Base-by-base conservation (phyloP, 2,329 filamentous ascomycete genomes). In the Hysterium pulicare region DNA sequence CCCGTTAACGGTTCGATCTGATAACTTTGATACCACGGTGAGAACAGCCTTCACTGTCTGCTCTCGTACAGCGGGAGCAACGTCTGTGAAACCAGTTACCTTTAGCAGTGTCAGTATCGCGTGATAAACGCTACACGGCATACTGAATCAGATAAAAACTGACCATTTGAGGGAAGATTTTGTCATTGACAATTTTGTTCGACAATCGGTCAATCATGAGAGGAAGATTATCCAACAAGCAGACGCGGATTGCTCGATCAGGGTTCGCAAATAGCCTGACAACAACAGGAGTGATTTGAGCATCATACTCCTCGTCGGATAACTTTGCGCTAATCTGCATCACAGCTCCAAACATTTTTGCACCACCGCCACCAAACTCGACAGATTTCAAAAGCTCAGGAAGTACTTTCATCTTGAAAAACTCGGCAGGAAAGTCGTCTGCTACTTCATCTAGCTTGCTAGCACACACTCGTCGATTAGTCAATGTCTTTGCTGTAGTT, bases 381-480 rank as follows among this genome's bases (percentile, higher is more conserved):
- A 97, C 90, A 0, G 90, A 95, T 62, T 97, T 98, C n/a, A 98
- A 77, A 22, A 98, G 73, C 62, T 98, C 93, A 0, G 93, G 93
- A 7, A 98, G 75, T 3, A 98, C 83, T 61, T 97, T 98, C 78
- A 95, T 87, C 63, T 94, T 95, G 75, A 97, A 95, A 66, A 95
- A 98, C 46, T 97, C 93, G 61, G 96, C 91, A 0, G 93, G 93
- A 48, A 97, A 96, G 65, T 98, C 90, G 53, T 96, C 89, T 0
- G 89, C 86, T 4, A 96, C 77, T 46, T 86, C 78, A 52, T 95
- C 89, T 5, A 98, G 78, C 58, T 95, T 88, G 52, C 74, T 78
- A 48, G 54, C 32, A 28, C n/a, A 21, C 2, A 44, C 48, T 7
- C 20, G 3, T 13, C 3, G n/a, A n/a, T n/a, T n/a, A n/a, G n/a